A percentile compares a stretch with the other conserved stretches of the same genome.
Conservation (phyloP, 139 green algal species). For the Mesostigma viride region DNA sequence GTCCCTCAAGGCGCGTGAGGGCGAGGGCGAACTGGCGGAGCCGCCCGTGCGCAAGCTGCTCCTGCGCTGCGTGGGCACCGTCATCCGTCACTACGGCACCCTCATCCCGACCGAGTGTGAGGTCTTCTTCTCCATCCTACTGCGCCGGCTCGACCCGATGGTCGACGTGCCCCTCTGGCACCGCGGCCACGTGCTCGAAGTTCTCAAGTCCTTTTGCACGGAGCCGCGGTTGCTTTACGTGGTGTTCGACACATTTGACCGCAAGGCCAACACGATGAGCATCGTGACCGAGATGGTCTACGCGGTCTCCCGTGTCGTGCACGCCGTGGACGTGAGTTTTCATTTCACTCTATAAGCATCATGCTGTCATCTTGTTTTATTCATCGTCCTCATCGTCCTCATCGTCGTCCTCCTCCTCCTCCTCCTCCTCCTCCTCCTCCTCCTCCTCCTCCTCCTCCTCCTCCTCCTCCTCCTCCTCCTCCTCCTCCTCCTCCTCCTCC, state of each 20-base stretch:
- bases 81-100: constrained; percentile 15
- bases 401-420: background rate
- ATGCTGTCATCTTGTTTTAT: too few species aligned
- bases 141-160: background rate
- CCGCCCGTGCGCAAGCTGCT: constrained; percentile 21
- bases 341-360: too few species aligned
- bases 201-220: constrained; percentile 24
- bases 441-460: background rate
- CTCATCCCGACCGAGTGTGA: constrained; percentile 31
- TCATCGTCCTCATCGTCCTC: background rate
- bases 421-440: background rate
- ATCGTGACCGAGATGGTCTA: constrained; percentile 27
- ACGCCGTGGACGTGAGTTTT: constrained; percentile 17
- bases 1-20: constrained; percentile 19
- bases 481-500: background rate
- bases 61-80: constrained; percentile 14
- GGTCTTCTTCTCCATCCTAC: constrained; percentile 3
- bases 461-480: background rate
- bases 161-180: constrained; percentile 29
- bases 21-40: constrained; percentile 24
- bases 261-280: constrained; percentile 23
- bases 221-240: constrained; percentile 17
- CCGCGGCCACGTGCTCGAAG: constrained; percentile 29
- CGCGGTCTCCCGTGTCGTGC: constrained; percentile 16
- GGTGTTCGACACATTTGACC: constrained; percentile 33